Evolutionary conservation across 73 alveolate genomes (phyloP).

Genomic region (Breviolum minutum): DNA sequence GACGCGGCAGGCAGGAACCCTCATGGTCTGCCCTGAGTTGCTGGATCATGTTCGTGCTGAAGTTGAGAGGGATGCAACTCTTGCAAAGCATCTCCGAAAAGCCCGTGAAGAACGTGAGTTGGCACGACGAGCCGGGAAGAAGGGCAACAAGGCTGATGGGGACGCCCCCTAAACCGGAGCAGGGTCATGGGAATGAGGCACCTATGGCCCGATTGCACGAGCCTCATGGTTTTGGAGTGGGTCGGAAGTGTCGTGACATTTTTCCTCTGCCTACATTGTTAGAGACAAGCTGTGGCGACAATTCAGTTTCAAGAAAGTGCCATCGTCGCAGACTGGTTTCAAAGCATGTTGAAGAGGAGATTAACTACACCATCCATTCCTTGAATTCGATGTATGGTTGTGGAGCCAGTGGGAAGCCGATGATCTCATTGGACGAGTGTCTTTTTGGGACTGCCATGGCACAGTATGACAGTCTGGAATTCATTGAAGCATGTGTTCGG

Average conservation of each 20-base stretch:
- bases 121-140: not conserved
- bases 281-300: not conserved
- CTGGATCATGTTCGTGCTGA: not conserved
- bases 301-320: not conserved
- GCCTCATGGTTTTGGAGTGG: not conserved
- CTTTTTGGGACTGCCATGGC: not conserved
- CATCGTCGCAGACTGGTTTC: not conserved
- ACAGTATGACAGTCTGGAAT: not conserved
- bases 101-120: conserved; percentile 20
- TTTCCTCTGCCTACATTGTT: not conserved
- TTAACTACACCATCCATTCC: not conserved
- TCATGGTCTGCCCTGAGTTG: not conserved
- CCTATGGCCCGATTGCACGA: not conserved
- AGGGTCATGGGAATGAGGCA: not conserved
- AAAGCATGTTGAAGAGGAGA: not conserved
- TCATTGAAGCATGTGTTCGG: not conserved
- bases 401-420: not conserved
- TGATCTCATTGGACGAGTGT: not conserved
- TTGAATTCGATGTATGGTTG: conserved; percentile 20
- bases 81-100: conserved; percentile 13
- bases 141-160: not conserved
- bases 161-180: conserved; percentile 11
- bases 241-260: not conserved
- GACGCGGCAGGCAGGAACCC: not conserved
- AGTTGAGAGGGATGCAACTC: conserved; percentile 5